These are phyloP conservation scores for Botrytis medusae DNA, from an alignment of 2,329 filamentous ascomycete genomes.

Conservation along the genomic window DNA sequence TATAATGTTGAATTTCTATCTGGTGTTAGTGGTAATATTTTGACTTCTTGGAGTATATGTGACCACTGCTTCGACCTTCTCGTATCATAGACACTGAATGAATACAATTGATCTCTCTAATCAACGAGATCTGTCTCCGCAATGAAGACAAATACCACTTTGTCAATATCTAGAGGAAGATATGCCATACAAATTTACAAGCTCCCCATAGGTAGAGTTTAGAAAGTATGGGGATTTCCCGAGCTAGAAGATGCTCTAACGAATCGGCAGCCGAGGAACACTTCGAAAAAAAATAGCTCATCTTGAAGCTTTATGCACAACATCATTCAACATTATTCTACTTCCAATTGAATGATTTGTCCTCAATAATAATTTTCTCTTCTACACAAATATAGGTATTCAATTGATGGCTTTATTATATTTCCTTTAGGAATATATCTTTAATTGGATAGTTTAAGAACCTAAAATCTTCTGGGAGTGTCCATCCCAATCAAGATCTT, in stretches of 20 bases:
- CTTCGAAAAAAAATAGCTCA: slow-evolving; percentile 9
- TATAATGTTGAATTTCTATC: slow-evolving; percentile 15
- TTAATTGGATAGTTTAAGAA: not conserved
- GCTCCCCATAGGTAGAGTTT: not conserved
- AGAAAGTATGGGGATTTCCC: slow-evolving; percentile 1
- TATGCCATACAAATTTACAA: not conserved
- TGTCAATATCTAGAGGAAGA: not conserved
- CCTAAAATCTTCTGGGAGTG: not conserved
- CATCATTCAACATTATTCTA: slow-evolving; percentile 8
- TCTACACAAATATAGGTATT: not conserved
- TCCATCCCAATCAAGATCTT: not conserved
- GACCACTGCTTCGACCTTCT: not conserved
- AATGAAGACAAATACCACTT: not conserved
- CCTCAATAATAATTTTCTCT: slow-evolving; percentile 4
- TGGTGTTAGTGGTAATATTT: not conserved
- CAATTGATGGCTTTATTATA: not conserved
- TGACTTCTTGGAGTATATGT: not conserved
- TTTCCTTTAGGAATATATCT: not conserved
- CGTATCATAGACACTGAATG: not conserved
- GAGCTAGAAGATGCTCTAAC: slow-evolving; percentile 2
- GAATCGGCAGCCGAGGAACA: slow-evolving; percentile 15
- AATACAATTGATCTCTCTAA: not conserved
- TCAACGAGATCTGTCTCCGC: not conserved
- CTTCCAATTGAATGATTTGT: slow-evolving; percentile 18
- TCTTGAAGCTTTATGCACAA: slow-evolving; percentile 8